Base-by-base conservation (phyloP, 1,139 yeast species). In the Taiozyma onychis region DNA sequence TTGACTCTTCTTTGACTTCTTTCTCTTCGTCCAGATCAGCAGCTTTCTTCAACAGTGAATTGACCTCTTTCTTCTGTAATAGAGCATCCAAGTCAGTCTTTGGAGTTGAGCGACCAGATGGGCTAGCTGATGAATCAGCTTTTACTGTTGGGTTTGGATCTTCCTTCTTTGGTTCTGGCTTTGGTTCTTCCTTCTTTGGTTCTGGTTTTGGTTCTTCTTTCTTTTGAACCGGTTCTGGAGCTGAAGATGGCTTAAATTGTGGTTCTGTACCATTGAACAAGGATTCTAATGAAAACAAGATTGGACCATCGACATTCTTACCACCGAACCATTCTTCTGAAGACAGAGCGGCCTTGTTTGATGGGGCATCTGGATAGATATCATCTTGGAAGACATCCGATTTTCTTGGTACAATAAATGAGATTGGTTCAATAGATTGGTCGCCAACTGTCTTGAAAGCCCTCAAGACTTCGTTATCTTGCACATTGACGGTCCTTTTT, bases 371-470 rank as follows among this genome's bases (percentile, higher is more conserved):
- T 3, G 97, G 97, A 65, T 85, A 93, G 49, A 93, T 89, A 63
- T 91, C 98, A 44, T 78, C 85, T 68, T 93, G 97, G 75, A 93
- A 93, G 59, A 85, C 82, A 64, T 93, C 98, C 2, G 96, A 81
- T 66, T 91, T 84, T 74, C 98, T 82, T 56, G 99, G 99, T 51
- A 91, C 97, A 60, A 82, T 79, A 65, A 91, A 93, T 8, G 96
- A 85, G 49, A 93, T 77, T 14, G 97, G 97, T 71, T 93, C 98
- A 57, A 93, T 81, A 41, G 80, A 69, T 49, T 78, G 77, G 67
- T 91, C 98, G 57, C 85, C 85, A 39, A 89, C 89, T 14, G 96
- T 84, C 72, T 93, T 93, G 73, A 76, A 93, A 44, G 87, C 80
- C 62, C 80, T 82, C 53, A 87, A 76, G 43, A 93, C 83, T 69